Conservation (phyloP, 441 rosid species). For the Pelargonium cotyledonis region DNA sequence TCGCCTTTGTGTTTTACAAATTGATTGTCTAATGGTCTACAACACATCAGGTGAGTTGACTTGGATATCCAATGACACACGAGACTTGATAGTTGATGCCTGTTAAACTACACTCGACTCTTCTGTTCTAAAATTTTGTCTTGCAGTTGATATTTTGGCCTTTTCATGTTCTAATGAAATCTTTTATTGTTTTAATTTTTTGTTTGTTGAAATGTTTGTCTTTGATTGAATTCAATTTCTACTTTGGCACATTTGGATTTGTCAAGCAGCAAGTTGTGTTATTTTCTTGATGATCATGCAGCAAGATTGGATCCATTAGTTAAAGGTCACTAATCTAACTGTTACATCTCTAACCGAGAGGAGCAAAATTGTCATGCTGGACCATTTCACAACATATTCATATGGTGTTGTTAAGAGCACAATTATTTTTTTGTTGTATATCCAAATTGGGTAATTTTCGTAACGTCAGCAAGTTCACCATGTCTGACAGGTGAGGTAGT, state of each 20-base stretch:
- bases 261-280: neutral
- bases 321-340: neutral
- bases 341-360: neutral
- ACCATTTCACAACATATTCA: neutral
- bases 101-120: neutral
- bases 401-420: neutral
- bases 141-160: neutral
- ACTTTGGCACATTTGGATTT: slow-evolving; percentile 4
- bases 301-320: slow-evolving; percentile 6
- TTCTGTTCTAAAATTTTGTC: neutral
- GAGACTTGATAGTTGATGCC: neutral
- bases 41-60: slow-evolving; percentile 57
- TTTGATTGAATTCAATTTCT: slow-evolving; percentile 2
- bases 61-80: neutral
- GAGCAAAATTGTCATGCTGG: neutral
- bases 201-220: neutral
- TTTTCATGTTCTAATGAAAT: slow-evolving; percentile 4
- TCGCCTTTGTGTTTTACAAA: slow-evolving; percentile 68
- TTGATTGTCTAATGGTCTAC: slow-evolving; percentile 64
- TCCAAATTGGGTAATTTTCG: slow-evolving; percentile 12
- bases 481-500: slow-evolving; percentile 65
- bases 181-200: neutral
- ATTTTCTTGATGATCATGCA: slow-evolving; percentile 1
- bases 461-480: slow-evolving; percentile 3
- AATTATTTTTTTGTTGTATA: neutral